Evolutionary conservation across 306 rosid species (phyloP).

Genomic region (Fagus crenata): DNA sequence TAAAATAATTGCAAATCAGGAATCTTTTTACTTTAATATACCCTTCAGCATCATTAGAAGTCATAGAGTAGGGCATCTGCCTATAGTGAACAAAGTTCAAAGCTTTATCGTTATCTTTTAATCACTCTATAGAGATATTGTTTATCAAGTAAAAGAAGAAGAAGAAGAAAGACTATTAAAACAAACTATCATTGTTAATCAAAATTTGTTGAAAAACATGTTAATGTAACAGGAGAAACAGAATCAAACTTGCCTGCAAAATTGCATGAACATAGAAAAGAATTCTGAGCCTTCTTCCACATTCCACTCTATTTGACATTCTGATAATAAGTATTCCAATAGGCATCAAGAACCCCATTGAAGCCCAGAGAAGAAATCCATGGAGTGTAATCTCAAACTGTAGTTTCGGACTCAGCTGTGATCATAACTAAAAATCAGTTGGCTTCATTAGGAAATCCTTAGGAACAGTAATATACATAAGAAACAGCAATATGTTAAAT

Average conservation of each 20-base stretch:
- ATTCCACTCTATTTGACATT: slow-evolving; percentile 52
- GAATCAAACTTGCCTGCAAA: slow-evolving; percentile 65
- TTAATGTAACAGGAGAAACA: neutral
- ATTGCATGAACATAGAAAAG: slow-evolving; percentile 65
- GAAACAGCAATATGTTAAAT: neutral
- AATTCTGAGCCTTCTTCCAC: slow-evolving; percentile 59
- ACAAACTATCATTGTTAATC: neutral
- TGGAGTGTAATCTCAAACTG: slow-evolving; percentile 59
- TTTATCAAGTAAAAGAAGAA: slow-evolving; percentile 21
- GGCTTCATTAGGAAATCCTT: slow-evolving; percentile 3
- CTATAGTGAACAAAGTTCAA: slow-evolving; percentile 12
- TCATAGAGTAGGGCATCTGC: slow-evolving; percentile 30
- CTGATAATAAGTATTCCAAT: slow-evolving; percentile 75
- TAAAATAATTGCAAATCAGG: slow-evolving; percentile 28
- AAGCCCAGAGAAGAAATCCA: slow-evolving; percentile 87
- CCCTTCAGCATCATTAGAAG: slow-evolving; percentile 42
- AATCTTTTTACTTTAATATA: slow-evolving; percentile 26
- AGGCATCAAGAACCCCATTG: slow-evolving; percentile 96
- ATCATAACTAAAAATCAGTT: slow-evolving; percentile 4
- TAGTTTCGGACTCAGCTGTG: slow-evolving; percentile 59
- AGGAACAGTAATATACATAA: neutral
- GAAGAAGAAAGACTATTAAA: neutral
- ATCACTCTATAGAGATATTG: slow-evolving; percentile 18
- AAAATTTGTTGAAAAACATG: neutral
- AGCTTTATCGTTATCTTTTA: slow-evolving; percentile 20